Evolutionary conservation across 2,329 filamentous ascomycete species (phyloP).

Genomic region (Ceratocystis cacaofunesta): DNA sequence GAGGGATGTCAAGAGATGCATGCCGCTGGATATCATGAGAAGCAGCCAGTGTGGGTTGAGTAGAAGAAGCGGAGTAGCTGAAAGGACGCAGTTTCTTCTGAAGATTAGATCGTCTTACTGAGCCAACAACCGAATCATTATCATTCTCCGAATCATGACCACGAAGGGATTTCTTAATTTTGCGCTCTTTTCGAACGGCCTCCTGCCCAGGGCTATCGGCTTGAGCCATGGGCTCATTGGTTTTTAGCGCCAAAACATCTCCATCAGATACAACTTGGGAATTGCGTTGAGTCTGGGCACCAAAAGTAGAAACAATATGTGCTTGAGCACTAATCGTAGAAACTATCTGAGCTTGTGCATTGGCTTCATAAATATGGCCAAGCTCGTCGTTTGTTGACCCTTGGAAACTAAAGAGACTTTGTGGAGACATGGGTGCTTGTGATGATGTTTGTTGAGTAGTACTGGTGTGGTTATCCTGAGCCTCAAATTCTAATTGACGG

Average conservation of each 20-base stretch:
- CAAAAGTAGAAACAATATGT: conserved; percentile 6
- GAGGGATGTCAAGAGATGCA: not conserved
- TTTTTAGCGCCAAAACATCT: not conserved
- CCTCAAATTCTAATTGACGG: conserved; percentile 44
- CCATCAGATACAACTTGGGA: not conserved
- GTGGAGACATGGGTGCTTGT: conserved; percentile 1
- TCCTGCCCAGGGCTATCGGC: not conserved
- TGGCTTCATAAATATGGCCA: conserved; percentile 13
- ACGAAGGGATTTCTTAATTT: conserved; percentile 1
- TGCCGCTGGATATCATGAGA: not conserved
- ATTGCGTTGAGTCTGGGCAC: not conserved
- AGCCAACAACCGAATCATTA: not conserved
- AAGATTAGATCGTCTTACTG: conserved; percentile 1
- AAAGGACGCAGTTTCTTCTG: conserved; percentile 12
- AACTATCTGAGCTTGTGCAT: conserved; percentile 10
- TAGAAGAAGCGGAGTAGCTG: conserved; percentile 9
- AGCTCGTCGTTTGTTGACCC: conserved; percentile 11
- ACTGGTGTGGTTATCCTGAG: conserved; percentile 19
- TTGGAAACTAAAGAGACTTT: conserved; percentile 8
- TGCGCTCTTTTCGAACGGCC: not conserved
- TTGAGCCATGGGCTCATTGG: not conserved
- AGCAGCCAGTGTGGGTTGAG: not conserved
- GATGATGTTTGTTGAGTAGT: not conserved
- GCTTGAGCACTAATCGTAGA: conserved; percentile 6
- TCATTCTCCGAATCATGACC: conserved; percentile 6